Base-by-base conservation (phyloP, 257 asterid species). In the Plantago major region DNA sequence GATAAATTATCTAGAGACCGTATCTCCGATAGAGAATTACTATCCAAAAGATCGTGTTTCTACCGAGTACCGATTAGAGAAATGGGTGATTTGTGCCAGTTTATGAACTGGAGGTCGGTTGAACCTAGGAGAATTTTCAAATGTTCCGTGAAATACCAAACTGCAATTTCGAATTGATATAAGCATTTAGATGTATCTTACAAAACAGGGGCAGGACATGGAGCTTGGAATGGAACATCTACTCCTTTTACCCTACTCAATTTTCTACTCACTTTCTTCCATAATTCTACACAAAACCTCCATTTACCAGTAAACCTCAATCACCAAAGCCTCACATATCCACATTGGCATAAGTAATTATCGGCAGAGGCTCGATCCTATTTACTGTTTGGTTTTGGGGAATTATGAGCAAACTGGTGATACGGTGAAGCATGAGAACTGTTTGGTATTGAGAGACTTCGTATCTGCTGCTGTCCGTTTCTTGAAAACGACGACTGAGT, bases 351-450 rank as follows among this genome's bases (percentile, higher is more conserved):
- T 11, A 37, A 37, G 69, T 11, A 37, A 37, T 43, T 28, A 55
- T 49, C 68, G 48, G 79, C 79, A 68, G 78, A 63, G 75, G 68
- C 80, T 57, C 58, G 18, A 30, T 49, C 55, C 33, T 76, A 68
- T 81, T 84, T 88, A 57, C 83, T 79, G 42, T 75, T 80, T 55
- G 94, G 87, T 68, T 91, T 84, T 7, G 96, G 98, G 6, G 98
- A 91, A 68, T 82, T 80, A 7, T 71, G 83, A 7, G 80, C 85
- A 8, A 73, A 74, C 71, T 86, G 92, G 58, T 80, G 89, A 67
- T 59, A 86, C 0, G 98, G 95, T 15, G 98, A 86, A 69, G 86
- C 87, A 55, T 78, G 88, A 16, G 80, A 50, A 47, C 97, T 90
- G 42, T 81, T 84, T 22, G 91, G 83, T 48, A 82, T 79, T 0